A percentile compares a stretch with the other conserved stretches of the same genome.
These are phyloP conservation scores for Pseudognaphalium luteoalbum DNA, from an alignment of 129 eudicot species.

Conservation along the genomic window DNA sequence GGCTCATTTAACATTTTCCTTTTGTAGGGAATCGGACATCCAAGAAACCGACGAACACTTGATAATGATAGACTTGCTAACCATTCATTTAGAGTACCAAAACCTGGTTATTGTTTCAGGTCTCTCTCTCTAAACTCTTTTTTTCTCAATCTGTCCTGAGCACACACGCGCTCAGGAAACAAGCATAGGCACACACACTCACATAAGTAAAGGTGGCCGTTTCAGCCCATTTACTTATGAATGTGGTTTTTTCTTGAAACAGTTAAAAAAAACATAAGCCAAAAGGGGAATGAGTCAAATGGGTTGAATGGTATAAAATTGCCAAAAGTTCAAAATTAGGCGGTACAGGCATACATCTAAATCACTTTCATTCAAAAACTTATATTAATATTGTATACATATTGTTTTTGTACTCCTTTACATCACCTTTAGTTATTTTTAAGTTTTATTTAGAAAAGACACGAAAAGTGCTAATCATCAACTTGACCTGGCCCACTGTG, in stretches of 20 bases:
- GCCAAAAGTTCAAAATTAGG: not conserved
- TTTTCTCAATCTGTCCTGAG: not conserved
- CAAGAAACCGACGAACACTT: conserved; percentile 55
- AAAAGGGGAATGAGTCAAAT: not conserved
- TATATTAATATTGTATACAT: not conserved
- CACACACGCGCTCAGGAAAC: not conserved
- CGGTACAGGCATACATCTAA: not conserved
- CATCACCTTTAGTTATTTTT: not conserved
- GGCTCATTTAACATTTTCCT: not conserved
- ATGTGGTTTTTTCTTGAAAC: not conserved
- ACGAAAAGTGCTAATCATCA: not conserved
- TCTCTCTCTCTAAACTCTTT: conserved; percentile 18
- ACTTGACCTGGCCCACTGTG: not conserved
- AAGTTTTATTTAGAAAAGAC: not conserved
- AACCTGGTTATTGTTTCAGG: conserved; percentile 71
- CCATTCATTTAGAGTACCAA: conserved; percentile 82
- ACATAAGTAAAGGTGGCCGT: not conserved
- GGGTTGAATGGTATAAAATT: not conserved
- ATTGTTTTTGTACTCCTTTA: not conserved
- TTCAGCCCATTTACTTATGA: not conserved
- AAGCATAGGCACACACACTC: not conserved
- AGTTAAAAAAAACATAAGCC: not conserved
- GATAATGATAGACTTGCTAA: conserved; percentile 71
- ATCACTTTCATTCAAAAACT: not conserved
- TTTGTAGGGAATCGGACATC: conserved; percentile 61